Conservation (phyloP, 805 yeast genomes). For the Debaryomyces castellii region DNA sequence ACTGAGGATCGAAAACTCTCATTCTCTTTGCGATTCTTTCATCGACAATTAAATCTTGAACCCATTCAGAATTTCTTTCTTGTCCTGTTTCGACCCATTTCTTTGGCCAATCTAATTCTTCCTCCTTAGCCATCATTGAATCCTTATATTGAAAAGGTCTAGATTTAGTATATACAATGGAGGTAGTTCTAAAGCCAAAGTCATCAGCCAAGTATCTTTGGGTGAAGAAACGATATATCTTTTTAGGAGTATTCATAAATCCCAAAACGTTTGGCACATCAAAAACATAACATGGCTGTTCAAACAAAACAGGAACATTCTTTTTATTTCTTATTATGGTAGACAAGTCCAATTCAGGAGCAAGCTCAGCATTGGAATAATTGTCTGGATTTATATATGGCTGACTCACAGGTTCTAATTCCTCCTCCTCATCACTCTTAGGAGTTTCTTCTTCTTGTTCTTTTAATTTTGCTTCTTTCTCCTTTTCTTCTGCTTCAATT, state of each 20-base stretch:
- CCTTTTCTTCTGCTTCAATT: constrained; percentile 15
- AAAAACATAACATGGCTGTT: constrained; percentile 76
- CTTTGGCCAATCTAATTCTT: constrained; percentile 85
- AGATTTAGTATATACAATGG: constrained; percentile 49
- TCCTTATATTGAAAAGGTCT: constrained; percentile 55
- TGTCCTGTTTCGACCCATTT: constrained; percentile 79
- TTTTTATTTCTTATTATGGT: constrained; percentile 26
- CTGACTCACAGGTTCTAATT: constrained; percentile 47
- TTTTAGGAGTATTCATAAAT: constrained; percentile 68
- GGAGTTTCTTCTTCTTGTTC: constrained; percentile 6
- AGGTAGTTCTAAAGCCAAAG: constrained; percentile 53
- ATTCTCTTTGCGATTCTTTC: constrained; percentile 58
- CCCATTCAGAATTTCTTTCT: constrained; percentile 84
- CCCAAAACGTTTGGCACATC: constrained; percentile 81
- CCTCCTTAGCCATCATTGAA: constrained; percentile 47
- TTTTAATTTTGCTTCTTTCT: constrained; percentile 11
- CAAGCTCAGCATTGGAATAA: constrained; percentile 52
- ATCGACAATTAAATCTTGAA: constrained; percentile 69
- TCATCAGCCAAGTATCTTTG: constrained; percentile 70
- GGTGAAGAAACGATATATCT: constrained; percentile 77
- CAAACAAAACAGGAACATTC: constrained; percentile 58
- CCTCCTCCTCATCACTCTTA: constrained; percentile 8
- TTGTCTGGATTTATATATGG: constrained; percentile 65
- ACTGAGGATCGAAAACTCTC: constrained; percentile 40
- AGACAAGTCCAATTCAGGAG: constrained; percentile 56